Conservation (phyloP, 2,329 filamentous ascomycete species). For the Xylaria sp. region DNA sequence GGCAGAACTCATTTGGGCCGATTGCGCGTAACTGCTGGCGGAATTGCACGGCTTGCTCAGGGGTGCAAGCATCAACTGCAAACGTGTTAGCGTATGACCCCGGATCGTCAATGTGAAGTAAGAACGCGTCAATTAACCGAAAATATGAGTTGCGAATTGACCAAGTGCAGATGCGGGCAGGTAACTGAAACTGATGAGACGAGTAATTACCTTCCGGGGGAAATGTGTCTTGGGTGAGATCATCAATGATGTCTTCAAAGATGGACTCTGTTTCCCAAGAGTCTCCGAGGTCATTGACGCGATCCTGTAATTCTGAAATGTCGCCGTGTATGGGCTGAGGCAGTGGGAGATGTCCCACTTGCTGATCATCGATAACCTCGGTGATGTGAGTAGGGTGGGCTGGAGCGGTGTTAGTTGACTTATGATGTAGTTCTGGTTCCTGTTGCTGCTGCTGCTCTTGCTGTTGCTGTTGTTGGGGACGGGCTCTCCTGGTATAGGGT, state of each 20-base stretch:
- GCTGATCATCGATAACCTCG: conserved; percentile 40
- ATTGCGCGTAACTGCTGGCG: conserved; percentile 77
- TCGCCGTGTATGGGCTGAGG: conserved; percentile 32
- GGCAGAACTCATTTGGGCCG: conserved; percentile 82
- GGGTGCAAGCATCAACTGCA: conserved; percentile 50
- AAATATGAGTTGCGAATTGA: background rate
- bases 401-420: conserved; percentile 4
- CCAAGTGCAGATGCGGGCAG: conserved; percentile 12
- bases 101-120: background rate
- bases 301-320: conserved; percentile 39
- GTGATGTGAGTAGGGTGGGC: conserved; percentile 22
- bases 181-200: conserved; percentile 2
- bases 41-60: conserved; percentile 75
- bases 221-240: conserved; percentile 57
- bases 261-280: conserved; percentile 60
- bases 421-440: background rate
- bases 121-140: background rate
- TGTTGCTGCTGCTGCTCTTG: background rate
- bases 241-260: conserved; percentile 59
- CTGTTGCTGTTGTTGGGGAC: conserved; percentile 21
- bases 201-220: conserved; percentile 47
- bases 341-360: conserved; percentile 38
- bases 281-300: conserved; percentile 42
- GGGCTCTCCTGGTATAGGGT: conserved; percentile 32
- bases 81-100: conserved; percentile 35